These are phyloP conservation scores for Colletotrichum sp. DNA, from an alignment of 2,329 filamentous ascomycete genomes.

Conservation along the genomic window DNA sequence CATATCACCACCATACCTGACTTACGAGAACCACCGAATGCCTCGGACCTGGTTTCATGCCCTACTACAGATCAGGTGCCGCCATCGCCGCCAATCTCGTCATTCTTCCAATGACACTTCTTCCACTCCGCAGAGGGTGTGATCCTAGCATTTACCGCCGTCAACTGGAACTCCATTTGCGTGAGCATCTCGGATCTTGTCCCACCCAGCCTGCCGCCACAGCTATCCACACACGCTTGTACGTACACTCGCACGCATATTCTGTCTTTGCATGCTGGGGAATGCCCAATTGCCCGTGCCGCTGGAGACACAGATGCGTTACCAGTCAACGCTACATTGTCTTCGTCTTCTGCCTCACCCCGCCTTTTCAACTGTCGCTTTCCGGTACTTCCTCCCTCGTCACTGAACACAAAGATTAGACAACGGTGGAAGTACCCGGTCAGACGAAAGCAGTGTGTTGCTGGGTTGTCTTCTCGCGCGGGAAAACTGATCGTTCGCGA, in stretches of 20 bases:
- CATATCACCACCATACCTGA: not conserved
- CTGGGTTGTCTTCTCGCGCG: not conserved
- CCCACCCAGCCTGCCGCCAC: not conserved
- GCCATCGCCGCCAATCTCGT: not conserved
- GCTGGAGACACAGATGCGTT: not conserved
- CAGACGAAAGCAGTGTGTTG: not conserved
- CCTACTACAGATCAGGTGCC: not conserved
- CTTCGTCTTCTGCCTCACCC: not conserved
- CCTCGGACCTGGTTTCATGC: not conserved
- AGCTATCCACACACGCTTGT: not conserved
- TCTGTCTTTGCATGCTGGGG: not conserved
- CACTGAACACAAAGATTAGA: not conserved
- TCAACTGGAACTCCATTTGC: not conserved
- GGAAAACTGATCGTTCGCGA: not conserved
- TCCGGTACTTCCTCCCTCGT: not conserved
- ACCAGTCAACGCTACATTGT: not conserved
- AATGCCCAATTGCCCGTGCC: not conserved
- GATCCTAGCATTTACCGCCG: not conserved
- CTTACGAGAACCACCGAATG: not conserved
- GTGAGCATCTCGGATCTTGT: not conserved
- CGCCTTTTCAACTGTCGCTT: not conserved
- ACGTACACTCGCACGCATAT: not conserved
- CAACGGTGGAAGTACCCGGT: not conserved
- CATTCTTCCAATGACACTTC: not conserved
- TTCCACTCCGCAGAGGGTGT: not conserved